Percentiles rank a stretch among this genome's conserved stretches.
These are phyloP conservation scores for Schizochytrium sp. DNA, from an alignment of 108 stramenopile genomes.

Conservation along the genomic window DNA sequence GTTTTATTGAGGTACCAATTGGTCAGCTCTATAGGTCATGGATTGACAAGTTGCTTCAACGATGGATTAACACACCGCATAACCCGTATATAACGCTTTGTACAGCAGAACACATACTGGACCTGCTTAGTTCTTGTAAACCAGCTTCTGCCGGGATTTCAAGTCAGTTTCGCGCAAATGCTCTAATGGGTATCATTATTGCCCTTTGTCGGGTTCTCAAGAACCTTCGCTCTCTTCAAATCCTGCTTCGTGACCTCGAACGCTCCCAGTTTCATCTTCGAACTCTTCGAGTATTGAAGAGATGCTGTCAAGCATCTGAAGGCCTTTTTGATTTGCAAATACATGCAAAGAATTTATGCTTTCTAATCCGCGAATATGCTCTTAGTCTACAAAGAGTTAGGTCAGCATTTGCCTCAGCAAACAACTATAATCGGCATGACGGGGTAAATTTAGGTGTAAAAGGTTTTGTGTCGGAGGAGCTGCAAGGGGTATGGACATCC, in stretches of 20 bases:
- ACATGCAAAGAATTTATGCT: neutral
- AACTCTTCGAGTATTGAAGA: neutral
- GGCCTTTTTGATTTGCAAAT: neutral
- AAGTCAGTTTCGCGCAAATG: neutral
- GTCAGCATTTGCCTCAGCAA: too few relatives aligned
- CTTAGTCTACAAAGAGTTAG: neutral
- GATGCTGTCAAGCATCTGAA: neutral
- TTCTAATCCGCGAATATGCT: neutral
- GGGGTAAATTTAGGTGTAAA: too few relatives aligned
- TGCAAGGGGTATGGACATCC: too few relatives aligned
- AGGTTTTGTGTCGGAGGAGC: too few relatives aligned
- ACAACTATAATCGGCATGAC: too few relatives aligned
- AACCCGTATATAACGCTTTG: neutral
- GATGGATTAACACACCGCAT: neutral
- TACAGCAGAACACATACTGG: neutral
- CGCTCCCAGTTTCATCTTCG: slow-evolving; percentile 1
- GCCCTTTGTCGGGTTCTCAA: slow-evolving; percentile 12
- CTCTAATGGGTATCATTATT: neutral
- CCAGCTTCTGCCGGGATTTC: neutral
- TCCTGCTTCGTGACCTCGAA: neutral
- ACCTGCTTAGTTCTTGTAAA: neutral
- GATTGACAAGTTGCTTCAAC: neutral
- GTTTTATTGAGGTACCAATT: neutral
- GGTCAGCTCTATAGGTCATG: neutral
- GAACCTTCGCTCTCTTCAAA: neutral